Conservation (phyloP, 345 rosid genomes). For the Euphorbia peplus region DNA sequence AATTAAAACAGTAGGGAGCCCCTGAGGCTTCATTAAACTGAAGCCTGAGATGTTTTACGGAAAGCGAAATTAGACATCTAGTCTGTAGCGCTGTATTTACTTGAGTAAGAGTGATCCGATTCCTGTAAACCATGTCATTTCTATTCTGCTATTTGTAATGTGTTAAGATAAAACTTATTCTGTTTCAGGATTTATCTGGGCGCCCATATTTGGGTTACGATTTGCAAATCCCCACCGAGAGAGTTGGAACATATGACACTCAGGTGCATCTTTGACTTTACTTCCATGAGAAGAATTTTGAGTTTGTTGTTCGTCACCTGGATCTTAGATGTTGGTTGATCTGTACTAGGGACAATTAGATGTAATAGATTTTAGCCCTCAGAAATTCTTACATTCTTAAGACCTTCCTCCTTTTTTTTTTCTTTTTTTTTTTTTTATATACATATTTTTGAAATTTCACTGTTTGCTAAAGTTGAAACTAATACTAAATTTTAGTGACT, state of each 20-base stretch:
- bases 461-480: background rate
- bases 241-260: slow-evolving; percentile 87
- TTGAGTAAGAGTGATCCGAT: background rate
- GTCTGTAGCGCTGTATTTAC: background rate
- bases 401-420: background rate
- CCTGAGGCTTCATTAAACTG: background rate
- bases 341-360: background rate
- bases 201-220: slow-evolving; percentile 72
- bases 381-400: background rate
- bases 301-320: background rate
- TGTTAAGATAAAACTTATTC: slow-evolving; percentile 12
- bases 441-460: background rate
- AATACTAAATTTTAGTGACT: slow-evolving; percentile 7
- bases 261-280: slow-evolving; percentile 46
- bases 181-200: slow-evolving; percentile 78
- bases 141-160: background rate
- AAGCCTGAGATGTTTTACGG: background rate
- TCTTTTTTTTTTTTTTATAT: too few species aligned
- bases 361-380: background rate
- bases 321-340: background rate
- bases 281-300: background rate
- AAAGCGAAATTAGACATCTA: background rate
- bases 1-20: background rate
- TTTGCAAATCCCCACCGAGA: slow-evolving; percentile 70
- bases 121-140: background rate